Base-by-base conservation (phyloP, 192 early-diverging fungal genomes). In the Rhizoclosmatium sp. region DNA sequence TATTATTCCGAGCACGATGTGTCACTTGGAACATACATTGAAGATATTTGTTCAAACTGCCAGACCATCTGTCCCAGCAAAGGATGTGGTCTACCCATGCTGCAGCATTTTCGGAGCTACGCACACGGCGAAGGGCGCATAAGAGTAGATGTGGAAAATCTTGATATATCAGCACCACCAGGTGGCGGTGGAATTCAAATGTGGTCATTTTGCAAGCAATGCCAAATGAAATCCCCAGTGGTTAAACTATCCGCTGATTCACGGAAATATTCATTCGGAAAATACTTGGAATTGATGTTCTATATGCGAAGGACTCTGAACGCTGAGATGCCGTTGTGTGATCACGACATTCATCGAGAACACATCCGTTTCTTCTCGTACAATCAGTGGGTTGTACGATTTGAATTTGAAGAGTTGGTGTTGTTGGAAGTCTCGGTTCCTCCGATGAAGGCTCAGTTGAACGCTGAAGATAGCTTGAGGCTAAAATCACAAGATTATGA, bases 201-300 rank as follows among this genome's bases (percentile, higher is more conserved):
- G 94, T 99, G 95, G 96, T 92, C 80, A 31, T 75, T 81, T 54
- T 99, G 98, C 83, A 89, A 87, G 65, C 76, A 91, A 5, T 98
- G 97, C 83, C 46, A 86, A 1, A 86, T 86, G 40, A 80, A 84
- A 12, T 96, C 96, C 0, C 94, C 92, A 0, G 86, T 90, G 0
- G 86, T 93, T 0, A 89, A 89, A 19, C 93, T 99, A 88, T 93
- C 95, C 0, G 92, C 93, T 41, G 93, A 94, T 56, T 90, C 94
- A 21, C 95, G 94, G 93, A 93, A 95, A 59, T 97, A 95, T 78
- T 99, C 98, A 9, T 97, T 98, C 87, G 98, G 96, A 66, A 99
- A 99, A 85, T 99, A 94, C 79, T 82, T 99, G 31, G 98, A 99
- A 81, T 82, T 95, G 4, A 90, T 93, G 0, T 95, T 98, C 65